Evolutionary conservation across 106 monocot species (phyloP), one percentile per base, ranked within the genome.

Genomic region (Xerophyta viscosa): DNA sequence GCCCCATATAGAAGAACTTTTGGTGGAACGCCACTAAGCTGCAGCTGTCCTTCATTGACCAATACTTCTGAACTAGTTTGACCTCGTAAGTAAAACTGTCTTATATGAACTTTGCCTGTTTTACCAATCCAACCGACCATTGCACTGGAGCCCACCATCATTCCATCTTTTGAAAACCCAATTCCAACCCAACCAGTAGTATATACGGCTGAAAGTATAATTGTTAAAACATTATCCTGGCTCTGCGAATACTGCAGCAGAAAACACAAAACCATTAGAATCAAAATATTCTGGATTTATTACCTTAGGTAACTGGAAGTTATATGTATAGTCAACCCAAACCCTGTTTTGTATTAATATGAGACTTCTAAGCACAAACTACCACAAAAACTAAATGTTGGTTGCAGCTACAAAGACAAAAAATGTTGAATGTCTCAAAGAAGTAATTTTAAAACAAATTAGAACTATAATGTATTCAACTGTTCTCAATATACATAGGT

Each of bases 121-220:
- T 75, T 80, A 11, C 86, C 82, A 2, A 92, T 60, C 92, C 92
- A 92, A 50, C 86, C 92, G 0, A 87, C 86, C 76, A 92, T 86
- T 10, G 92, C 92, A 54, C 92, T 92, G 20, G 86, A 83, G 2
- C 86, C 86, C 14, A 79, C 82, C 92, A 92, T 92, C 76, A 71
- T 64, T 9, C 92, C 92, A 57, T 82, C 71, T 49, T 70, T 76
- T 12, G 86, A 92, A 51, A 87, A 92, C 54, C 92, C 92, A 25
- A 92, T 87, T 15, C 79, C 86, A n/a, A 87, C 76, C 86, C 86
- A 92, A 14, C 86, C 92, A 31, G 72, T 60, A 24, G 86, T 77
- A 48, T 92, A 82, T n/a, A 66, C 33, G 14, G 78, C 66, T 21
- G 92, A 87, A 14, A 92, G 61, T 6, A 92, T 73, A 33, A 92